Evolutionary conservation across 2,329 filamentous ascomycete genomes (phyloP).

Genomic region (Exophiala sp.): DNA sequence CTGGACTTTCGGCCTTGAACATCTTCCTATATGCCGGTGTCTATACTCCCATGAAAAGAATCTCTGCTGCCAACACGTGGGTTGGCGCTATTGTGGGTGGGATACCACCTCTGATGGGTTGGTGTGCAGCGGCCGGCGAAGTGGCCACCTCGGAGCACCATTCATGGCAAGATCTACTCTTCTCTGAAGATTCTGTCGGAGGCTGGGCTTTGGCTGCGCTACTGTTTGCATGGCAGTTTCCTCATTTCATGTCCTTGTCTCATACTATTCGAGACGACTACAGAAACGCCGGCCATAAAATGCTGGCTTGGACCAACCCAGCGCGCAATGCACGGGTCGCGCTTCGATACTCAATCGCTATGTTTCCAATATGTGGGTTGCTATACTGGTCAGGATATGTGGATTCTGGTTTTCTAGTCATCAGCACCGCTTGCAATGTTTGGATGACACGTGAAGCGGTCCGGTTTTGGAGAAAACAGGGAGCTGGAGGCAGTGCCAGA

Average conservation of each 20-base stretch:
- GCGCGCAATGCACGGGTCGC: conserved; percentile 82
- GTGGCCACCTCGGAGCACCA: conserved; percentile 68
- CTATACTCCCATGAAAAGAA: conserved; percentile 88
- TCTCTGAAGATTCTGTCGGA: conserved; percentile 66
- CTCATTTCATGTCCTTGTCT: conserved; percentile 93
- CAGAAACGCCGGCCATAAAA: conserved; percentile 62
- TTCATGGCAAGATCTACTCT: conserved; percentile 72
- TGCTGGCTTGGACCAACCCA: conserved; percentile 85
- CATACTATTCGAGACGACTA: conserved; percentile 91
- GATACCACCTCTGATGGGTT: conserved; percentile 95
- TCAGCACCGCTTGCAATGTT: conserved; percentile 75
- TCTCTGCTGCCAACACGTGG: conserved; percentile 90
- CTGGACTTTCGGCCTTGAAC: conserved; percentile 78
- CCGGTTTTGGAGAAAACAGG: conserved; percentile 74
- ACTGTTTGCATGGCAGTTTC: conserved; percentile 95
- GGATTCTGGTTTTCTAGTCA: conserved; percentile 77
- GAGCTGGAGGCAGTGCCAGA: conserved; percentile 74
- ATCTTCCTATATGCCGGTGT: conserved; percentile 85
- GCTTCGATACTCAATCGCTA: conserved; percentile 77
- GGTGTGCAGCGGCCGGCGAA: conserved; percentile 90
- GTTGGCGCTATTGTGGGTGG: conserved; percentile 87
- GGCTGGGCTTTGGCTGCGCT: conserved; percentile 85
- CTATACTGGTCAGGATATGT: conserved; percentile 78
- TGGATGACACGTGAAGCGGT: conserved; percentile 82
- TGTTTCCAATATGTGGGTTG: conserved; percentile 80